Evolutionary conservation across 441 rosid species (phyloP).

Genomic region (Flueggea neowawraea): DNA sequence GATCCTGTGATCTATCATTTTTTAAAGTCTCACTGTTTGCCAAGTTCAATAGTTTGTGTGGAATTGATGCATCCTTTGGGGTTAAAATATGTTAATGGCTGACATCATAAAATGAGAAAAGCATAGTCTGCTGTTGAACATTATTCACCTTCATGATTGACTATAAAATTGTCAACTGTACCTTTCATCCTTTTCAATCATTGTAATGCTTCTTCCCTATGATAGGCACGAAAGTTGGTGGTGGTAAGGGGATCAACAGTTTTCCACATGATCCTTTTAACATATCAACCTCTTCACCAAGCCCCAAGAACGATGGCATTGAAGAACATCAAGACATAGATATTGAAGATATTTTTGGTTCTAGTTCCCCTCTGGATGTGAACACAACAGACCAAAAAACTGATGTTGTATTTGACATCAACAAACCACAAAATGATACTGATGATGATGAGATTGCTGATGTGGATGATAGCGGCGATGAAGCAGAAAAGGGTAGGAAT

Average conservation of each 20-base stretch:
- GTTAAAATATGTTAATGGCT: too few species aligned
- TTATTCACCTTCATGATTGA: too few species aligned
- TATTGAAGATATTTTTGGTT: conserved; percentile 60
- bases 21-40: too few species aligned
- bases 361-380: conserved; percentile 43
- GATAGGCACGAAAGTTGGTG: conserved; percentile 30
- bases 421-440: conserved; percentile 30
- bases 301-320: conserved; percentile 41
- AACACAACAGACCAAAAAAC: conserved; percentile 28
- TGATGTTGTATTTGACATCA: conserved; percentile 22
- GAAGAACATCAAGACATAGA: conserved; percentile 68
- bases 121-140: too few species aligned
- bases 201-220: neutral
- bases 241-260: conserved; percentile 25
- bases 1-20: too few species aligned
- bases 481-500: conserved; percentile 64
- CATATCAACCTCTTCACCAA: conserved; percentile 29
- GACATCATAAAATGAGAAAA: too few species aligned
- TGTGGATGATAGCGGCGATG: conserved; percentile 70
- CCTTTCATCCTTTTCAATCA: too few species aligned
- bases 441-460: conserved; percentile 93
- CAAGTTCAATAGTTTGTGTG: too few species aligned
- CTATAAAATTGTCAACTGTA: too few species aligned
- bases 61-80: too few species aligned
- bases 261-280: conserved; percentile 26